A percentile compares a stretch with the other conserved stretches of the same genome.
These are phyloP conservation scores for Echites panduratus DNA, from an alignment of 257 asterid species.

Conservation along the genomic window DNA sequence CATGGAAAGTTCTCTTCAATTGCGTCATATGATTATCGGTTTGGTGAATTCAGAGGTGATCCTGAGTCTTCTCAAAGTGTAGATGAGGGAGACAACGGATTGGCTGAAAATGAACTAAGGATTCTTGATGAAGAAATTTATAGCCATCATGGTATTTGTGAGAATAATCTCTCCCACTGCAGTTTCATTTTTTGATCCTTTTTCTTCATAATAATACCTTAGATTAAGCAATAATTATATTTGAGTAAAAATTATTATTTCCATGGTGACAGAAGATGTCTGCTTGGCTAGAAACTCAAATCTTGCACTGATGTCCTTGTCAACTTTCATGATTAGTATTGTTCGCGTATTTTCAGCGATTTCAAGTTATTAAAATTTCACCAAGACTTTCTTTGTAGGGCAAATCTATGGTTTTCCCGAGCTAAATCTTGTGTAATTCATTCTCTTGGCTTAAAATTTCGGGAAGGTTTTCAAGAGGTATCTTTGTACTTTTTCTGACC, in stretches of 20 bases:
- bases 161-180: slow-evolving; percentile 17
- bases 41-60: slow-evolving; percentile 23
- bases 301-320: neutral
- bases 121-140: slow-evolving; percentile 28
- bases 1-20: slow-evolving; percentile 35
- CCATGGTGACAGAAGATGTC: neutral
- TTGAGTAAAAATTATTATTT: neutral
- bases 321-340: neutral
- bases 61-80: slow-evolving; percentile 25
- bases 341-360: neutral
- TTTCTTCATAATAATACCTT: neutral
- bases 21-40: slow-evolving; percentile 37
- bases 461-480: neutral
- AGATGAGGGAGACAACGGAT: slow-evolving; percentile 24
- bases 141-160: slow-evolving; percentile 33
- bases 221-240: neutral
- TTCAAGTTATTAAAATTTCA: neutral
- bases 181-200: neutral
- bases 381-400: neutral
- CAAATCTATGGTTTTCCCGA: neutral
- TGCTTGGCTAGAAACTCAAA: neutral
- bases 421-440: neutral
- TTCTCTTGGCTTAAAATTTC: neutral
- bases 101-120: slow-evolving; percentile 19
- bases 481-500: neutral